Evolutionary conservation across 1,139 yeast genomes (phyloP), one percentile per base, ranked within the genome.

Genomic region (Lodderomyces pseudojiufengensis): DNA sequence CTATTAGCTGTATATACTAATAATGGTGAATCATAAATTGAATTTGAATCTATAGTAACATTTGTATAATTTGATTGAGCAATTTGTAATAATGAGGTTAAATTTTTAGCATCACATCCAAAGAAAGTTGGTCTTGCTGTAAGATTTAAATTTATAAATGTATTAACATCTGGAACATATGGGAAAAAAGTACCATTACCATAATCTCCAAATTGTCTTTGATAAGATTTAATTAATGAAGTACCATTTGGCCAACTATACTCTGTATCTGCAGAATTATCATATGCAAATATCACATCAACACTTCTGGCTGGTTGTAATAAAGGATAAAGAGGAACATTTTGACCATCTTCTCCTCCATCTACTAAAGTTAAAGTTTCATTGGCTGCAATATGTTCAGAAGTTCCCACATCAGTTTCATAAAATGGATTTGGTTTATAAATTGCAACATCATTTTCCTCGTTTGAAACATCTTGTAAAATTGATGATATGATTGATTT

Each of bases 1-100:
- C 83, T 62, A 59, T 88, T 88, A 34, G 95, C 94, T 47, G 80
- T 72, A 60, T 85, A 88, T 12, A 87, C 80, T 38, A 88, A 66
- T 45, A 88, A 65, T 1, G 96, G 95, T 11, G 95, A 88, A 32
- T 56, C 61, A 38, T 57, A 58, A 13, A 52, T 51, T 18, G 20
- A 5, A 38, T 55, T 46, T 4, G 33, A 31, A 5, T 27, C 58
- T 54, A 8, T 14, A 23, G 29, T 52, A 47, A 16, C 48, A 43
- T 29, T 59, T 52, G 33, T 25, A 25, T 14, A 30, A 6, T n/a
- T 20, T 5, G 50, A 55, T 29, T 64, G 30, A 25, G 32, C 11
- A 55, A n/a, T 24, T 16, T 18, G 24, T 11, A 38, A 42, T 40
- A 81, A 61, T 27, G 64, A 59, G 3, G 92, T 77, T 51, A 83